Evolutionary conservation across 1,284 basidiomycete genomes (phyloP), one percentile per base, ranked within the genome.

Genomic region (Apiotrichum veenhuisii): DNA sequence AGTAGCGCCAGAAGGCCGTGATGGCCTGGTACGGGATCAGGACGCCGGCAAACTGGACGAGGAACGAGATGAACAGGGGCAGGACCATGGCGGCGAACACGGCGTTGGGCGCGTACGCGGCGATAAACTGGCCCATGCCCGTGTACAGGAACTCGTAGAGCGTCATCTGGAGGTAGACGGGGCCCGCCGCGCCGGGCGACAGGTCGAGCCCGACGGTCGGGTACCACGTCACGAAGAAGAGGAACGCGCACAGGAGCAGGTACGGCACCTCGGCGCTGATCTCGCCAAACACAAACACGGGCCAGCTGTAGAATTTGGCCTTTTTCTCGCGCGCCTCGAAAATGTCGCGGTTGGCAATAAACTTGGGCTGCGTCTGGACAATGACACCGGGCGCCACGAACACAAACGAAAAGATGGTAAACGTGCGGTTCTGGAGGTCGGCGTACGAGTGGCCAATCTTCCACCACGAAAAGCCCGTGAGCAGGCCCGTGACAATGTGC

Each of bases 81-180:
- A 54, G 50, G 65, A 66, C 49, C 59, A 63, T 63, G 50, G 71
- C 68, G n/a, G 71, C 71, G 23, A 71, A 69, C 12, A 71, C 68
- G 49, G 69, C 64, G 52, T 69, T 70, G 27, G 70, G 70, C 5
- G 69, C 69, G 50, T 69, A 68, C 2, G 69, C 70, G 25, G 69
- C 69, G 57, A 63, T 42, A 34, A 63, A 50, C 59, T 68, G 61
- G 41, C 68, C 72, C 43, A 74, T 72, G 33, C 70, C 70, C 1
- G 72, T 75, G 60, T 76, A 76, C n/a, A 75, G 61, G 64, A 75
- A 69, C 62, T 76, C 73, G 68, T 75, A 75, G 3, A 75, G 55
- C 2, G 70, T 66, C 66, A 76, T 71, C 54, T 72, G 67, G 38
- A 75, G 65, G 64, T 70, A 76, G n/a, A 74, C 71, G 36, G 61